Conservation (phyloP, 1,139 yeast species). For the Zhuliangozyma parablackwelliae region DNA sequence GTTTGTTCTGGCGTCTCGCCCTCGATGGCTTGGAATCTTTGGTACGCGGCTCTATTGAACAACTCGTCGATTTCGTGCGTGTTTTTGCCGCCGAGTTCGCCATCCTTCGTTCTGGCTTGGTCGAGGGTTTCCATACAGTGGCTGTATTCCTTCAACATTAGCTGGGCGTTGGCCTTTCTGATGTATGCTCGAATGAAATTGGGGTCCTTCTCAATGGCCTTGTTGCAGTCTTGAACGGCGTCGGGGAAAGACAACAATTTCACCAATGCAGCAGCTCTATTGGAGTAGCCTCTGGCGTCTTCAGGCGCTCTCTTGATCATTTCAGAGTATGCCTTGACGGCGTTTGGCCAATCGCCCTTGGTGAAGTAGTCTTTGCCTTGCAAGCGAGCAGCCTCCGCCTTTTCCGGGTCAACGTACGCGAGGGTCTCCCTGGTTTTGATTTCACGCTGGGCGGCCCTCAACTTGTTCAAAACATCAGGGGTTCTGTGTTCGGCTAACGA, state of each 20-base stretch:
- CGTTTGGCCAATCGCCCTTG: constrained; percentile 94
- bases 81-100: constrained; percentile 57
- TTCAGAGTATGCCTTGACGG: constrained; percentile 91
- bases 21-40: constrained; percentile 74
- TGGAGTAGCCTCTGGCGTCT: constrained; percentile 95
- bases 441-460: constrained; percentile 84
- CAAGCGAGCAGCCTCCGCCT: constrained; percentile 93
- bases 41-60: constrained; percentile 69
- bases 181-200: constrained; percentile 89
- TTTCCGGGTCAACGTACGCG: constrained; percentile 79
- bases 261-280: constrained; percentile 95
- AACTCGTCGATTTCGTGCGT: constrained; percentile 78
- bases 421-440: constrained; percentile 73
- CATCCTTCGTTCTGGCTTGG: constrained; percentile 71
- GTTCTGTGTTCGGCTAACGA: constrained; percentile 97
- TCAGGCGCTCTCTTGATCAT: constrained; percentile 95
- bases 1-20: constrained; percentile 97
- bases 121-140: constrained; percentile 79
- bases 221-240: constrained; percentile 87
- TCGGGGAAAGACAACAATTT: constrained; percentile 97
- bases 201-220: constrained; percentile 86
- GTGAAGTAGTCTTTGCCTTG: constrained; percentile 87
- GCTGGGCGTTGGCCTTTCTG: constrained; percentile 92
- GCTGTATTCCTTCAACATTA: constrained; percentile 84
- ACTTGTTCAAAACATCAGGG: constrained; percentile 84